Evolutionary conservation across 2,329 filamentous ascomycete species (phyloP), one percentile per base, ranked within the genome.

Genomic region (Ceratocystis cacaofunesta): DNA sequence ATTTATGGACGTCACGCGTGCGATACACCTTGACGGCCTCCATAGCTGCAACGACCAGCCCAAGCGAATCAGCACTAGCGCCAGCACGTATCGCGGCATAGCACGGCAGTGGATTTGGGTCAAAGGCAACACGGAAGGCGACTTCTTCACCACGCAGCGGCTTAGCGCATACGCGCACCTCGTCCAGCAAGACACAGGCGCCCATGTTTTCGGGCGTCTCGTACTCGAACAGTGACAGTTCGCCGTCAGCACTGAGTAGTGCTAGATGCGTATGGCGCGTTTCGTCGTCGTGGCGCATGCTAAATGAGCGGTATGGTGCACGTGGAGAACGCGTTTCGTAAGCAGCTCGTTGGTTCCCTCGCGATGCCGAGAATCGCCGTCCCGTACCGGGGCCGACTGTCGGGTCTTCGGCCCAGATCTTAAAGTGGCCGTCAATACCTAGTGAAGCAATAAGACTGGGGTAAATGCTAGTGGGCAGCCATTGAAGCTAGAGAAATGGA

Each of bases 341-440:
- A 10, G 81, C 79, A 2, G 78, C 55, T 78, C 80, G 58, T 78
- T 64, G 69, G 70, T 63, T 41, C 63, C 72, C 74, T 43, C 75
- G 75, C 50, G 75, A 72, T 78, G 76, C 80, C 72, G 86, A 89
- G 79, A 96, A 97, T 63, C 92, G 86, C 41, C 88, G 85, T 41
- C 91, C 90, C 0, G 87, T 85, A 19, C 50, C 50, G 6, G 50
- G 19, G 1, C 88, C 81, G 61, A 94, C 88, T 1, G 86, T 88
- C 17, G 88, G 85, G 75, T 96, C 90, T 76, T 96, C 92, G 68
- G 89, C 87, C 92, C 92, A 97, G 69, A 97, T 81, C 73, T 91
- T 90, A 78, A 95, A 90, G 74, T 87, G 86, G 71, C 92, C 68
- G 71, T 96, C 92, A 71, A 92, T 88, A 68, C 89, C 90, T 67